phyloP scores from a whole-genome alignment of 139 green algal genomes.

The Chloropicon primus region DNA sequence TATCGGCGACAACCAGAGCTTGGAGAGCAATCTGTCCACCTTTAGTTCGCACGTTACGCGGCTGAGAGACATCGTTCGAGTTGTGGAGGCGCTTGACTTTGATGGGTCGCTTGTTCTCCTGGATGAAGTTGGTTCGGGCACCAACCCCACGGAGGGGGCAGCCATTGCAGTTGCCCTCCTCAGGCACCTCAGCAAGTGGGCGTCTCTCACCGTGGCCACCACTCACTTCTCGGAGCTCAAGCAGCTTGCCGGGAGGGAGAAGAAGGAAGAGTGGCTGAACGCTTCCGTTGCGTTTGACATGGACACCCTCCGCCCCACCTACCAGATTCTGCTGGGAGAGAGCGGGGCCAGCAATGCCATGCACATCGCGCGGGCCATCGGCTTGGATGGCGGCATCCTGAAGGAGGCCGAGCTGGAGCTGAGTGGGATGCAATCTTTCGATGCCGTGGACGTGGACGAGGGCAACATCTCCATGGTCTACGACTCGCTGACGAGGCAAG shows the following conservation, averaged over 20 bases:
- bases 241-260: constrained; percentile 23
- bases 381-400: neutral
- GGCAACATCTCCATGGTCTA: no score
- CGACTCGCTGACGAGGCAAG: no score
- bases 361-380: neutral
- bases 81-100: neutral
- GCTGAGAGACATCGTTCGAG: neutral
- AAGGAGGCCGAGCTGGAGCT: neutral
- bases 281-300: constrained; percentile 80
- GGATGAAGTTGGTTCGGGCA: constrained; percentile 91
- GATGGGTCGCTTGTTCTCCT: constrained; percentile 67
- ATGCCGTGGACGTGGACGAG: neutral
- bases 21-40: constrained; percentile 81
- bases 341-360: neutral
- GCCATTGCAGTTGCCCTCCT: constrained; percentile 56
- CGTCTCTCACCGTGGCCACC: constrained; percentile 56
- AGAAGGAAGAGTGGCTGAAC: constrained; percentile 36
- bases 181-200: constrained; percentile 29
- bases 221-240: constrained; percentile 64
- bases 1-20: constrained; percentile 72
- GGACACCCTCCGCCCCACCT: constrained; percentile 55
- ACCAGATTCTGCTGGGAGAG: constrained; percentile 16
- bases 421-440: neutral
- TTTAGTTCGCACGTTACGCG: constrained; percentile 74
- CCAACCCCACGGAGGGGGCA: constrained; percentile 81